phyloP scores from a whole-genome alignment of 208 protist species.

The Leishmania tarentolae region DNA sequence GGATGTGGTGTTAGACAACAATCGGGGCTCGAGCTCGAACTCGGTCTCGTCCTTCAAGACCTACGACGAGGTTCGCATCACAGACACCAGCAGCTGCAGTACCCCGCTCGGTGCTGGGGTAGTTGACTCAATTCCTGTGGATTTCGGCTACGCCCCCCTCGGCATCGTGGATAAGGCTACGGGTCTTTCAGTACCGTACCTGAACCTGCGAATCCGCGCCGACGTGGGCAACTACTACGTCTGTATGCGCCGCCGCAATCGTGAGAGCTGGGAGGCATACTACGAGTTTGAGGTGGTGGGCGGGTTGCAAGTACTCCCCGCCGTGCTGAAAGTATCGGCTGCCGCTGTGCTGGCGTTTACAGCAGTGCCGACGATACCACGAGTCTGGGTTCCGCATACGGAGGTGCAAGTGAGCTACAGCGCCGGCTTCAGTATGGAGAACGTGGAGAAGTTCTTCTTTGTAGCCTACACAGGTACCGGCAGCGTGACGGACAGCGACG shows the following conservation, averaged over 20 bases:
- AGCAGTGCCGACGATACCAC: constrained; percentile 52
- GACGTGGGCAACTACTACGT: constrained; percentile 64
- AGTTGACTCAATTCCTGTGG: constrained; percentile 55
- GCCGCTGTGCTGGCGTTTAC: constrained; percentile 60
- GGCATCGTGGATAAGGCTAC: constrained; percentile 25
- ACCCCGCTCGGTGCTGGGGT: constrained; percentile 25
- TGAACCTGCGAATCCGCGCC: constrained; percentile 76
- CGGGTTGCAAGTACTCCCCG: constrained; percentile 35
- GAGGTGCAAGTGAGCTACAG: constrained; percentile 43
- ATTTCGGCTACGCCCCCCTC: constrained; percentile 73
- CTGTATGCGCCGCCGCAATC: constrained; percentile 68
- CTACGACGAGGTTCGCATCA: constrained; percentile 63
- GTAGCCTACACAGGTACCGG: constrained; percentile 45
- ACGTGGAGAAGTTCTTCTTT: constrained; percentile 73
- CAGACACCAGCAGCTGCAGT: constrained; percentile 41
- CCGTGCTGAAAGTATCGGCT: constrained; percentile 41
- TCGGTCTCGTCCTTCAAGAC: constrained; percentile 13
- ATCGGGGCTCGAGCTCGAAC: constrained; percentile 19
- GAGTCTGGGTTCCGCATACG: constrained; percentile 66
- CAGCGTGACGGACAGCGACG: constrained; percentile 29
- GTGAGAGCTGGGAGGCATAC: constrained; percentile 65
- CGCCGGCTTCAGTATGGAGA: constrained; percentile 13
- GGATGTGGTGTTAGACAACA: constrained; percentile 54
- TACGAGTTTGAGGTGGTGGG: constrained; percentile 79
- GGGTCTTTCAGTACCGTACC: constrained; percentile 45